Base-by-base conservation (phyloP, 2,329 filamentous ascomycete species). In the Fusarium sp. region DNA sequence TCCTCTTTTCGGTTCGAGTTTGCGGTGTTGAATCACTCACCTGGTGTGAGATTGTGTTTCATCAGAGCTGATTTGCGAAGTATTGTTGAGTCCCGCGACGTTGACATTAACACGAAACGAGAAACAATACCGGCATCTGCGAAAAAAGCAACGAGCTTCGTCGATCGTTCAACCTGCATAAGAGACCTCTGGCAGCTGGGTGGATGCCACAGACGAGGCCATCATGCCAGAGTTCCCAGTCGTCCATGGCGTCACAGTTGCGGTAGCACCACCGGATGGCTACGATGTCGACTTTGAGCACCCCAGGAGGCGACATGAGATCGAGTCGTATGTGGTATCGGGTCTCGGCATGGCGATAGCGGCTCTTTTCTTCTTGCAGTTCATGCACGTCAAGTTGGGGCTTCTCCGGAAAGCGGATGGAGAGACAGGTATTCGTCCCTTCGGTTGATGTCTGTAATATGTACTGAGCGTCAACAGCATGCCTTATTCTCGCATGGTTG, bases 271-370 rank as follows among this genome's bases (percentile, higher is more conserved):
- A 5, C 82, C 82, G 0, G 66, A 71, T 1, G 81, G 72, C n/a
- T 84, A 82, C 61, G 63, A 73, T 2, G 79, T 82, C 27, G 70
- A 84, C 66, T 82, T 84, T 54, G 76, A 79, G 4, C 68, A 82
- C 38, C 82, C 82, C 0, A 70, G 75, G n/a, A 68, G 71, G 9
- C 74, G 76, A 1, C 68, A 74, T 9, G 75, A 73, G 18, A n/a
- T 72, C 7, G 74, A 63, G 8, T 60, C 76, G 2, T 80, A 80
- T 27, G 29, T 69, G 3, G 45, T 74, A 4, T 73, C 69, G 1
- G 72, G 70, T 6, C 25, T 79, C 18, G 76, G 78, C 14, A 76
- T 69, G 20, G 9, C 59, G 6, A 61, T 80, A 11, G 63, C 75
- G 13, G 31, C 76, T 8, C 31, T 78, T 38, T 80, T 80, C 59